Base-by-base conservation (phyloP, 2,329 filamentous ascomycete species). In the Diaporthe longicolla region DNA sequence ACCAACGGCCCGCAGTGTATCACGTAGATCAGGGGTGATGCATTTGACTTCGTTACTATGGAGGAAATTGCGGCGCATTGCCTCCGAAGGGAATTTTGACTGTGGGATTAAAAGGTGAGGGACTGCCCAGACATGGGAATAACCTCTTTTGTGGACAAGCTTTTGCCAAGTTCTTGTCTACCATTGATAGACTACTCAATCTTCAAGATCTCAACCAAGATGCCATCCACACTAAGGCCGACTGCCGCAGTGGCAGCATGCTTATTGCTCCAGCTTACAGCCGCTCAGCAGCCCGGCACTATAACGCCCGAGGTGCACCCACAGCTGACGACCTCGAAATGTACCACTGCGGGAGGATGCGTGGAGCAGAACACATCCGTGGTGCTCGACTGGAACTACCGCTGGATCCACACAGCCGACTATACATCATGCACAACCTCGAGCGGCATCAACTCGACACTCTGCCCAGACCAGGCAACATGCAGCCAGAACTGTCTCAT, bases 401-500 rank as follows among this genome's bases (percentile, higher is more conserved):
- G 86, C 75, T 78, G 78, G 24, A 84, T 86, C 57, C 82, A 86
- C 68, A 80, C 81, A 40, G 76, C 78, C n/a, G 74, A 79, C 32
- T 76, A 78, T 45, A 77, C 77, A 26, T 79, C 79, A 29, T 77
- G 77, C 48, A 76, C 77, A 32, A 79, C 77, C 35, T 77, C 76
- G 50, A 76, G 61, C 59, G 78, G 72, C 0, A 75, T 78, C 55
- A 83, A 86, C 75, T 61, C 79, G 6, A 81, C 80, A 1, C 81
- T 82, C 0, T 87, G 86, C 77, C 84, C 85, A 0, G 81, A 84
- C 75, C 82, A 83, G 73, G 80, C 78, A 61, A 82, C 83, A 0
- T 89, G 87, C 75, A 83, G 85, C 0, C 76, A 84, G 76, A 88
- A 88, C 79, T 89, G 87, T 77, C 81, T 87, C 65, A 81, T 89